These are phyloP conservation scores for Primulina huaijiensis DNA, from an alignment of 257 asterid genomes.

Conservation along the genomic window DNA sequence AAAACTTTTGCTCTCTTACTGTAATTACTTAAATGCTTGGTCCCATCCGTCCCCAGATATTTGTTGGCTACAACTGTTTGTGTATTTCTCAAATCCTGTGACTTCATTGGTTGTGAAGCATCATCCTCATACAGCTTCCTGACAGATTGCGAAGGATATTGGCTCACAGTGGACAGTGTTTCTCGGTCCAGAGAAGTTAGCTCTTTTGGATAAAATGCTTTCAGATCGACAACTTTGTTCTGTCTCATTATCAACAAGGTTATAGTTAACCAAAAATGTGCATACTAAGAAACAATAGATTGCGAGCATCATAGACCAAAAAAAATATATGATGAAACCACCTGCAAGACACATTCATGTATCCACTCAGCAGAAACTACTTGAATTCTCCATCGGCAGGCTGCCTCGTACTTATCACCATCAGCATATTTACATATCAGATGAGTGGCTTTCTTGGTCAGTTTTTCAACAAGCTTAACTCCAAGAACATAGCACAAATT, in stretches of 20 bases:
- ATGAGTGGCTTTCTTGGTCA: constrained; percentile 76
- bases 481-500: constrained; percentile 85
- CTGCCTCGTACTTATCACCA: constrained; percentile 82
- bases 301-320: constrained; percentile 12
- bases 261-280: constrained; percentile 21
- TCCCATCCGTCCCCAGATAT: constrained; percentile 29
- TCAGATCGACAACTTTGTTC: constrained; percentile 71
- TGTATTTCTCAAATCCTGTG: constrained; percentile 38
- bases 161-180: constrained; percentile 56
- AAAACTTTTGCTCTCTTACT: constrained; percentile 53
- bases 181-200: constrained; percentile 64
- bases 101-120: constrained; percentile 50
- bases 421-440: constrained; percentile 66
- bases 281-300: constrained; percentile 12
- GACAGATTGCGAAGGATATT: constrained; percentile 65
- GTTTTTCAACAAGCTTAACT: constrained; percentile 55
- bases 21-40: constrained; percentile 30
- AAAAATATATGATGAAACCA: constrained; percentile 27
- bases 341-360: constrained; percentile 79
- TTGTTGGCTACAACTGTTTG: constrained; percentile 33
- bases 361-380: constrained; percentile 84
- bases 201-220: constrained; percentile 62
- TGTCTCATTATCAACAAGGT: constrained; percentile 43
- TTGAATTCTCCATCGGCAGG: constrained; percentile 74
- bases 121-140: constrained; percentile 42